Conservation (phyloP, 352 stramenopile species). For the Phytophthora podocarpi region DNA sequence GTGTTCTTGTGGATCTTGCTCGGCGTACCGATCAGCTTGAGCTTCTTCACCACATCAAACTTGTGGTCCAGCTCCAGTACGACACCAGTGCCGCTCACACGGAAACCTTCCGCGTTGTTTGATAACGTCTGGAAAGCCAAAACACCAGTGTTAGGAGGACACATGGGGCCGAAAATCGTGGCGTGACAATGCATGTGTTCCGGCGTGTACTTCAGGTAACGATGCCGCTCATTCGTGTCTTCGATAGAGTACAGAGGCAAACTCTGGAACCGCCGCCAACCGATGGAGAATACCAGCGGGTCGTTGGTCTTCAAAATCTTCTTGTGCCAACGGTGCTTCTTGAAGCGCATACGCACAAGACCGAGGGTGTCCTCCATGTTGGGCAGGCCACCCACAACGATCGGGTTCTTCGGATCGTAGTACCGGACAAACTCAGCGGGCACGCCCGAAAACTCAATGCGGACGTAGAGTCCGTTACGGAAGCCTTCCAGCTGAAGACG, state of each 20-base stretch:
- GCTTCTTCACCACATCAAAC: slow-evolving; percentile 99
- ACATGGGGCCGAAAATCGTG: slow-evolving; percentile 97
- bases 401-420: slow-evolving; percentile 91
- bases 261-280: slow-evolving; percentile 99
- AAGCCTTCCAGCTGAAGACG: slow-evolving; percentile 95
- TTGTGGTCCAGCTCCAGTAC: slow-evolving; percentile 97
- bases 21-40: slow-evolving; percentile 99
- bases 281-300: slow-evolving; percentile 98
- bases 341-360: slow-evolving; percentile 96
- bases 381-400: slow-evolving; percentile 94
- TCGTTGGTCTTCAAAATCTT: slow-evolving; percentile 99
- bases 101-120: slow-evolving; percentile 93
- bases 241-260: slow-evolving; percentile 99
- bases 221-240: slow-evolving; percentile 97
- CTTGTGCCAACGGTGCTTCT: slow-evolving; percentile 99
- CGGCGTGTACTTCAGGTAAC: slow-evolving; percentile 99
- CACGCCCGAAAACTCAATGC: slow-evolving; percentile 95
- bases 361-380: slow-evolving; percentile 96
- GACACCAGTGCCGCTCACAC: slow-evolving; percentile 97
- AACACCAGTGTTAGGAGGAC: slow-evolving; percentile 97
- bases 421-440: slow-evolving; percentile 95
- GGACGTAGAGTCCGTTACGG: slow-evolving; percentile 96
- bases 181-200: slow-evolving; percentile 99
- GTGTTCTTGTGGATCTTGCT: slow-evolving; percentile 99
- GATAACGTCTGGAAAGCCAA: slow-evolving; percentile 96